Percentiles rank a stretch among this genome's conserved stretches.
These are phyloP conservation scores for Trichosporon sp. DNA, from an alignment of 1,284 basidiomycete species.

Conservation along the genomic window DNA sequence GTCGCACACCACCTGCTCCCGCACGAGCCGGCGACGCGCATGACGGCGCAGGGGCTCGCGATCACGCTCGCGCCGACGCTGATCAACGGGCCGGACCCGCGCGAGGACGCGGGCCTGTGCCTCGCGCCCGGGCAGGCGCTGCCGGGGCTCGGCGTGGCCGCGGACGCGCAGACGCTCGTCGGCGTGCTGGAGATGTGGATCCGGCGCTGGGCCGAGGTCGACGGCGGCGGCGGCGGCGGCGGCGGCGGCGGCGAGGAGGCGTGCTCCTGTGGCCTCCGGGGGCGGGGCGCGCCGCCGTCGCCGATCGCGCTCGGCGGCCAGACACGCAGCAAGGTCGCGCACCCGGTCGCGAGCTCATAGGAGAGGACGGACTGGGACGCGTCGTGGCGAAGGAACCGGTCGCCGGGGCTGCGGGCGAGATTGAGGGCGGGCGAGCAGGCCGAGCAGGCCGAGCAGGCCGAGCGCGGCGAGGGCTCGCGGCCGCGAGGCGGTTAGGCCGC, in stretches of 20 bases:
- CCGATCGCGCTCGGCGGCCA: background rate
- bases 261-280: background rate
- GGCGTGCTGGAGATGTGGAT: slow-evolving; percentile 40
- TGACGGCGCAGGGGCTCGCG: slow-evolving; percentile 31
- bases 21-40: slow-evolving; percentile 28
- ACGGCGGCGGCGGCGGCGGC: background rate
- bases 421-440: too few relatives aligned
- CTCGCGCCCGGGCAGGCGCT: slow-evolving; percentile 25
- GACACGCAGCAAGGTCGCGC: background rate
- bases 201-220: slow-evolving; percentile 14
- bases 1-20: slow-evolving; percentile 26
- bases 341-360: background rate
- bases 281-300: background rate
- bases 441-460: too few relatives aligned
- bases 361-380: background rate
- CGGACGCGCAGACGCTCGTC: slow-evolving; percentile 21
- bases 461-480: too few relatives aligned
- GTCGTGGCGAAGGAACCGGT: background rate
- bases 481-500: too few relatives aligned
- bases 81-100: slow-evolving; percentile 31
- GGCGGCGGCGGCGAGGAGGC: background rate
- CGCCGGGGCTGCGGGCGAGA: background rate
- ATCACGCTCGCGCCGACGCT: slow-evolving; percentile 40
- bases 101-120: slow-evolving; percentile 39
- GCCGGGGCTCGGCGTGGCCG: slow-evolving; percentile 8